A percentile compares a stretch with the other conserved stretches of the same genome.
These are phyloP conservation scores for Blumeriella jaapii DNA, from an alignment of 2,329 filamentous ascomycete species.

Conservation along the genomic window DNA sequence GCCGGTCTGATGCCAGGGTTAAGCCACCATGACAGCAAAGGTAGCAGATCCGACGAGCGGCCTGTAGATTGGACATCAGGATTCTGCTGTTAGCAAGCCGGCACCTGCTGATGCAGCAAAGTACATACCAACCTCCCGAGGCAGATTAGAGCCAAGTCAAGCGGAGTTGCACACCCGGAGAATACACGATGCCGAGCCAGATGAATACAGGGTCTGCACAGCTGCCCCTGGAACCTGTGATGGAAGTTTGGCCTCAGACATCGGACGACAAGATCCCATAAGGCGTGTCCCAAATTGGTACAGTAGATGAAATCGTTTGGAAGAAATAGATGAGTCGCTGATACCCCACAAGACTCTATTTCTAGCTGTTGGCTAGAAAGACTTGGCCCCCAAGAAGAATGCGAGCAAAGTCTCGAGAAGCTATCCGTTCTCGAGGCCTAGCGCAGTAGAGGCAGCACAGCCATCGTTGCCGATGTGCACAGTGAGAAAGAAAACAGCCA, in stretches of 20 bases:
- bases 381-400: conserved; percentile 19
- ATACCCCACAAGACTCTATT: not conserved
- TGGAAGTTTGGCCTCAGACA: too few species aligned
- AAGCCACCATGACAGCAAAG: conserved; percentile 23
- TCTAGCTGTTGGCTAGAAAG: too few species aligned
- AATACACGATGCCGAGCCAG: conserved; percentile 14
- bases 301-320: conserved; percentile 6
- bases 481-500: conserved; percentile 23
- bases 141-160: conserved; percentile 15
- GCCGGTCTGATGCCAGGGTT: conserved; percentile 21
- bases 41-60: conserved; percentile 24
- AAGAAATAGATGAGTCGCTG: conserved; percentile 7
- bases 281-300: conserved; percentile 13
- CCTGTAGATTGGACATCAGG: conserved; percentile 9
- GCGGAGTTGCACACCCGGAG: conserved; percentile 16
- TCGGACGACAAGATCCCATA: conserved; percentile 14
- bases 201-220: conserved; percentile 9
- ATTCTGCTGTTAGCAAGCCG: conserved; percentile 3
- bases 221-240: conserved; percentile 17
- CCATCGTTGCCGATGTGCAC: conserved; percentile 15
- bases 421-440: conserved; percentile 20
- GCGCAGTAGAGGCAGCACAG: conserved; percentile 14
- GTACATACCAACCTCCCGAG: conserved; percentile 20
- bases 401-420: conserved; percentile 9
- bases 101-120: conserved; percentile 14